Percentiles rank a stretch among this genome's conserved stretches.
Evolutionary conservation across 2,329 filamentous ascomycete genomes (phyloP).

Genomic region (Penicillium sp.): DNA sequence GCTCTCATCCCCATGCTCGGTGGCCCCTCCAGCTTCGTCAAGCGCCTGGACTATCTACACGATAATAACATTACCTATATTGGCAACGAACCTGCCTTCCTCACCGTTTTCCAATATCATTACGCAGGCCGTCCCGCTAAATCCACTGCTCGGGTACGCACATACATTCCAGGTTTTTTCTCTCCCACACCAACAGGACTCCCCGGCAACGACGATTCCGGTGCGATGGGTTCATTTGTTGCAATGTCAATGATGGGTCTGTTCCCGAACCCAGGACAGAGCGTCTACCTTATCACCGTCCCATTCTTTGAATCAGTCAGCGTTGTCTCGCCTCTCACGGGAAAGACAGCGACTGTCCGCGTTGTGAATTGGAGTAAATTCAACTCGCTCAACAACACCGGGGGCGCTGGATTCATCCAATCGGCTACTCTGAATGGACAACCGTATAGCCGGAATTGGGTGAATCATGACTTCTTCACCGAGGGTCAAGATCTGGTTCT

Average conservation of each 20-base stretch:
- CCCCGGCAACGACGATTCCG: slow-evolving; percentile 69
- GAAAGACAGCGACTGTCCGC: slow-evolving; percentile 60
- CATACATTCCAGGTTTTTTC: slow-evolving; percentile 65
- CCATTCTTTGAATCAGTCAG: slow-evolving; percentile 66
- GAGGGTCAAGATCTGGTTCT: slow-evolving; percentile 66
- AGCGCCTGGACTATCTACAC: slow-evolving; percentile 66
- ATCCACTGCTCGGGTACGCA: slow-evolving; percentile 55
- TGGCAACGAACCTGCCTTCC: slow-evolving; percentile 64
- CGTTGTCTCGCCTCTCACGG: slow-evolving; percentile 60
- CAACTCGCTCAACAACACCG: slow-evolving; percentile 52
- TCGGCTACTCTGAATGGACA: slow-evolving; percentile 64
- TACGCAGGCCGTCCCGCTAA: slow-evolving; percentile 64
- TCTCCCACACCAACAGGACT: slow-evolving; percentile 58
- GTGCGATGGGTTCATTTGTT: slow-evolving; percentile 68
- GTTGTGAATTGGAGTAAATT: slow-evolving; percentile 53
- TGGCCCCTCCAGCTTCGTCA: slow-evolving; percentile 57
- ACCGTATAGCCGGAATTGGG: slow-evolving; percentile 65
- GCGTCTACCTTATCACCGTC: slow-evolving; percentile 68
- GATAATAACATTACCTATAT: slow-evolving; percentile 65
- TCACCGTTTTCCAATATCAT: slow-evolving; percentile 68
- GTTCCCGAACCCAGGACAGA: slow-evolving; percentile 67
- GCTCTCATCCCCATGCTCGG: slow-evolving; percentile 61
- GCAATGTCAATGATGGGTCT: slow-evolving; percentile 68
- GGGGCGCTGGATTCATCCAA: slow-evolving; percentile 66
- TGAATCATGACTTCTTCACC: slow-evolving; percentile 68